phyloP scores from a whole-genome alignment of 1,284 basidiomycete species.

The Paramarasmius palmivorus region DNA sequence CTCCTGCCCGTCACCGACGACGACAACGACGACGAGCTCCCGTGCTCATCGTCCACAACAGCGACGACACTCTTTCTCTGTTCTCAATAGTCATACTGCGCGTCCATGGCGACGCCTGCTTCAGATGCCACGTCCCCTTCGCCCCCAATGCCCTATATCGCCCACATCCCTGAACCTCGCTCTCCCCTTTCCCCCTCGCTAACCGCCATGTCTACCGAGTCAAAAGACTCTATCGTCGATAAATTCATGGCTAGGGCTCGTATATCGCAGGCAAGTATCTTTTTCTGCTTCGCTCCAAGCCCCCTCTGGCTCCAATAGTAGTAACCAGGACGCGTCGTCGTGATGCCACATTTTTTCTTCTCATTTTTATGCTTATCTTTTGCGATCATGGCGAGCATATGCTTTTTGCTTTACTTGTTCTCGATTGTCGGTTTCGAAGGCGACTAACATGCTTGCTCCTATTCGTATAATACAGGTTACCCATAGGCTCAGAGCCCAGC shows the following conservation, averaged over 20 bases:
- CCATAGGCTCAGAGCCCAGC: slow-evolving; percentile 70
- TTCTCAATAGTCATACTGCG: slow-evolving; percentile 26
- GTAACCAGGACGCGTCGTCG: slow-evolving; percentile 45
- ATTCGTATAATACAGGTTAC: slow-evolving; percentile 54
- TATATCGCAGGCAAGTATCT: slow-evolving; percentile 66
- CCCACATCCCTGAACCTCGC: slow-evolving; percentile 31
- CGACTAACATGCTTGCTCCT: slow-evolving; percentile 4
- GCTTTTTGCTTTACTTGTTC: neutral
- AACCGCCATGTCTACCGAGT: slow-evolving; percentile 32
- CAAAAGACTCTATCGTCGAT: slow-evolving; percentile 47
- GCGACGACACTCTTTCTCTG: neutral
- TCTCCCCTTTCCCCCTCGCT: slow-evolving; percentile 29
- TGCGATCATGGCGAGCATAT: slow-evolving; percentile 14
- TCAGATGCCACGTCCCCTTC: slow-evolving; percentile 78
- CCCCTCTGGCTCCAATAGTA: no score
- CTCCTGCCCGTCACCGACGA: slow-evolving; percentile 28
- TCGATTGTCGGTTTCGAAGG: slow-evolving; percentile 1
- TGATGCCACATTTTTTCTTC: slow-evolving; percentile 1
- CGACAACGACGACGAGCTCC: slow-evolving; percentile 33
- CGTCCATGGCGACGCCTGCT: slow-evolving; percentile 71
- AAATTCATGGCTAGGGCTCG: slow-evolving; percentile 76
- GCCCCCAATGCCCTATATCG: slow-evolving; percentile 61
- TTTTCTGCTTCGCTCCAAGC: slow-evolving; percentile 11
- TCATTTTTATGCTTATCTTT: slow-evolving; percentile 18
- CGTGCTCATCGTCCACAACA: slow-evolving; percentile 14